Conservation (phyloP, 2,329 filamentous ascomycete species). For the Stagonosporopsis tanaceti region DNA sequence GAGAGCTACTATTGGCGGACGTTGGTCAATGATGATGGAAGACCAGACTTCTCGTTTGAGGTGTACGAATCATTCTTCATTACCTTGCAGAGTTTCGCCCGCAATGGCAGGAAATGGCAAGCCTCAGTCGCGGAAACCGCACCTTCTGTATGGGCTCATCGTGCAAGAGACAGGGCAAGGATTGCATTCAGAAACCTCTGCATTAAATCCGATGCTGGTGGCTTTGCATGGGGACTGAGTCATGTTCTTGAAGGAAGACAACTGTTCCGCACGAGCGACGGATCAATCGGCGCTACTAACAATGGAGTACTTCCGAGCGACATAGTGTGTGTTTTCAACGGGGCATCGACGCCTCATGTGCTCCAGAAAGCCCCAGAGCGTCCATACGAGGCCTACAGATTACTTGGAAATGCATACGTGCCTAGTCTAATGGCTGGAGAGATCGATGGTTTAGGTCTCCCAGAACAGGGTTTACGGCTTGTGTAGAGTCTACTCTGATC, state of each 20-base stretch:
- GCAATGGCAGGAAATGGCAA: background rate
- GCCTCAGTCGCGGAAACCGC: background rate
- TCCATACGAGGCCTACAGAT: background rate
- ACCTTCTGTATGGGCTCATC: background rate
- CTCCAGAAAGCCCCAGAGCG: background rate
- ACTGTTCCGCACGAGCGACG: background rate
- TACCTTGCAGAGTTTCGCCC: background rate
- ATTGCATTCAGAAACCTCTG: background rate
- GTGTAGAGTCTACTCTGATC: background rate
- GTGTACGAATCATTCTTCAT: background rate
- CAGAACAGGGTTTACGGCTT: constrained; percentile 1
- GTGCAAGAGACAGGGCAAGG: background rate
- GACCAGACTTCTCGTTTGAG: background rate
- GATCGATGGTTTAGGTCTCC: background rate
- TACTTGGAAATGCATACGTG: constrained; percentile 11
- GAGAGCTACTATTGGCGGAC: background rate
- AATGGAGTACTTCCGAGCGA: background rate
- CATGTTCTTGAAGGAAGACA: background rate
- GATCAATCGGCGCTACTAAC: background rate
- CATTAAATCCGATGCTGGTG: background rate
- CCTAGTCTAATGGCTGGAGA: constrained; percentile 9
- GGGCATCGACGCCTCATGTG: constrained; percentile 7
- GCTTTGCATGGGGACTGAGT: background rate
- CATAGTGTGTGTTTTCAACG: constrained; percentile 8
- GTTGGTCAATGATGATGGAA: background rate